phyloP scores from a whole-genome alignment of 768 basidiomycete genomes.

The Mycena galericulata region DNA sequence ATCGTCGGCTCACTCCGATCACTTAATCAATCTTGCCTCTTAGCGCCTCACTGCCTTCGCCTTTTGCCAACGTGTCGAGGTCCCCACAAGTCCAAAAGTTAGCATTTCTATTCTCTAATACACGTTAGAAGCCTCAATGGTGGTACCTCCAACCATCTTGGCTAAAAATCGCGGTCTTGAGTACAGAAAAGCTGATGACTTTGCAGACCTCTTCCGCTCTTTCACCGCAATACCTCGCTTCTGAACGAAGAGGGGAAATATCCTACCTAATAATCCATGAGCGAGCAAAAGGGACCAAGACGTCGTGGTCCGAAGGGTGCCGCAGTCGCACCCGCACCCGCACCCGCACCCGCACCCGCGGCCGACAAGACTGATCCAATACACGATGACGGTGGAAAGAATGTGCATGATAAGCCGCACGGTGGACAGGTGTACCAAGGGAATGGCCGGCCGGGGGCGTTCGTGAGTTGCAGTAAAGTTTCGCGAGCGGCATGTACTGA shows the following conservation, averaged over 20 bases:
- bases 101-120: not conserved
- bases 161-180: not conserved
- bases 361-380: not conserved
- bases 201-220: slow-evolving; percentile 29
- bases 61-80: slow-evolving; percentile 30
- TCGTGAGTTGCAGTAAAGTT: slow-evolving; percentile 53
- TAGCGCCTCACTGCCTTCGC: not conserved
- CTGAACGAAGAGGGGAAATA: not conserved
- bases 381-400: slow-evolving; percentile 19
- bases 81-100: slow-evolving; percentile 16
- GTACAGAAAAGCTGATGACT: slow-evolving; percentile 4
- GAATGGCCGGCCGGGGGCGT: slow-evolving; percentile 11
- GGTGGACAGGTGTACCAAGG: slow-evolving; percentile 17
- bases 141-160: not conserved
- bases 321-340: not conserved
- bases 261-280: not conserved
- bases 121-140: not conserved
- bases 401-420: slow-evolving; percentile 8
- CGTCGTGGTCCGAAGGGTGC: slow-evolving; percentile 10
- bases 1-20: no score
- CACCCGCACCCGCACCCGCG: not conserved
- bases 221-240: slow-evolving; percentile 17
- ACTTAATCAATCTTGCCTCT: slow-evolving; percentile 14
- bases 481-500: not conserved
- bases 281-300: slow-evolving; percentile 6